A percentile compares a stretch with the other conserved stretches of the same genome.
Evolutionary conservation across 257 asterid genomes (phyloP).

Genomic region (Petunia secreta): DNA sequence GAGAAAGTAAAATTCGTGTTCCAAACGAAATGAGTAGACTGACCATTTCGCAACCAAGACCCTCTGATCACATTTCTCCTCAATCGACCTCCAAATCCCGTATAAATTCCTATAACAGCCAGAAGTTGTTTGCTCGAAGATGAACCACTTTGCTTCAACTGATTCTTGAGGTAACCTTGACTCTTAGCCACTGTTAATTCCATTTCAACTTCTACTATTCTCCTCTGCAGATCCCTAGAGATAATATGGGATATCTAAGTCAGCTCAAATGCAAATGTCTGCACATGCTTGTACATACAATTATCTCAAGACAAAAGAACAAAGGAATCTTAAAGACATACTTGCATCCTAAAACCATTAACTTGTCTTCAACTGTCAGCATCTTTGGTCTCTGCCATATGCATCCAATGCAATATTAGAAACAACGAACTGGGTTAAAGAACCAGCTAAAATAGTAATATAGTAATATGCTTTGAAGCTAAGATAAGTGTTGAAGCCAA

Average conservation of each 20-base stretch:
- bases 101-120: slow-evolving; percentile 88
- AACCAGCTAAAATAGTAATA: slow-evolving; percentile 4
- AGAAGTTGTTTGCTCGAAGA: slow-evolving; percentile 63
- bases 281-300: slow-evolving; percentile 10
- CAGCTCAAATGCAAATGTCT: slow-evolving; percentile 23
- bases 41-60: slow-evolving; percentile 85
- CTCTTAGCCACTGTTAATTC: slow-evolving; percentile 88
- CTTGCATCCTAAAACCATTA: slow-evolving; percentile 88
- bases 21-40: slow-evolving; percentile 25
- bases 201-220: slow-evolving; percentile 88
- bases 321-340: slow-evolving; percentile 41
- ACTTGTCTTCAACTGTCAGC: slow-evolving; percentile 86
- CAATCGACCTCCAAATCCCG: slow-evolving; percentile 80
- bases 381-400: slow-evolving; percentile 75
- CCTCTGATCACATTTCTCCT: slow-evolving; percentile 76
- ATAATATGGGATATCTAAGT: neutral
- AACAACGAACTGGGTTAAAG: neutral
- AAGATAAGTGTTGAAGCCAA: slow-evolving; percentile 14
- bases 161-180: slow-evolving; percentile 88
- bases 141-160: slow-evolving; percentile 53
- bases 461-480: neutral
- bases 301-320: slow-evolving; percentile 25
- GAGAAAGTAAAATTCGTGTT: neutral
- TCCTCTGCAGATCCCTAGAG: slow-evolving; percentile 71
- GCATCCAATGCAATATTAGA: slow-evolving; percentile 30